These are phyloP conservation scores for Fusarium tricinctum DNA, from an alignment of 2,329 filamentous ascomycete genomes.

Conservation along the genomic window DNA sequence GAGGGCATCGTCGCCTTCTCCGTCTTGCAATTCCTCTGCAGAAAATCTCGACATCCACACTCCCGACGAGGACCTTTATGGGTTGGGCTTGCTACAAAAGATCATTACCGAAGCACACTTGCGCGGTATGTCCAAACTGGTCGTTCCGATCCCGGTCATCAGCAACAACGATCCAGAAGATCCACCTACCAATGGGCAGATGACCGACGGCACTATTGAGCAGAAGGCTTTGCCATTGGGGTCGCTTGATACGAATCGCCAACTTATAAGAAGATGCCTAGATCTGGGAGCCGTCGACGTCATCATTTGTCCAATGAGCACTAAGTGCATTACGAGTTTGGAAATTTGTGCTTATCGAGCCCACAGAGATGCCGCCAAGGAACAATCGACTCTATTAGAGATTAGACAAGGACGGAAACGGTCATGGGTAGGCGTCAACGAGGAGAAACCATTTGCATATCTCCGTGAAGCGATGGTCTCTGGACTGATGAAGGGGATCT, in stretches of 20 bases:
- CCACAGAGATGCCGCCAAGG: conserved; percentile 80
- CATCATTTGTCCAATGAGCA: conserved; percentile 81
- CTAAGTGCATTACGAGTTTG: conserved; percentile 79
- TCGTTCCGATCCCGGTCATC: conserved; percentile 70
- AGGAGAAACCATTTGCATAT: conserved; percentile 89
- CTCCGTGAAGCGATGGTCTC: conserved; percentile 94
- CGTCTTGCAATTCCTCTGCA: conserved; percentile 56
- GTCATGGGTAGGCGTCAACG: conserved; percentile 91
- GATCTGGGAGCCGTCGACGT: conserved; percentile 91
- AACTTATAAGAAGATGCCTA: conserved; percentile 77
- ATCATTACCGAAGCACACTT: conserved; percentile 71
- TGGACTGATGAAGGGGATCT: conserved; percentile 89
- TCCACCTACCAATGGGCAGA: conserved; percentile 50
- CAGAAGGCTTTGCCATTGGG: conserved; percentile 48
- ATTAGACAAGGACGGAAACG: conserved; percentile 83
- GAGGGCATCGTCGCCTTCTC: conserved; percentile 60
- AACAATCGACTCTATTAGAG: conserved; percentile 79
- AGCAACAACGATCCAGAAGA: conserved; percentile 55
- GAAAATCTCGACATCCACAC: conserved; percentile 58
- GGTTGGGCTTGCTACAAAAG: conserved; percentile 67
- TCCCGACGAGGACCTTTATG: conserved; percentile 66
- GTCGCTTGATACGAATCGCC: conserved; percentile 52
- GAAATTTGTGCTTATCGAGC: conserved; percentile 87
- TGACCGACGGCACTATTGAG: conserved; percentile 58
- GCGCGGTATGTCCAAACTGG: conserved; percentile 68